Base-by-base conservation (phyloP, 768 basidiomycete species). In the Boletus reticuloceps region DNA sequence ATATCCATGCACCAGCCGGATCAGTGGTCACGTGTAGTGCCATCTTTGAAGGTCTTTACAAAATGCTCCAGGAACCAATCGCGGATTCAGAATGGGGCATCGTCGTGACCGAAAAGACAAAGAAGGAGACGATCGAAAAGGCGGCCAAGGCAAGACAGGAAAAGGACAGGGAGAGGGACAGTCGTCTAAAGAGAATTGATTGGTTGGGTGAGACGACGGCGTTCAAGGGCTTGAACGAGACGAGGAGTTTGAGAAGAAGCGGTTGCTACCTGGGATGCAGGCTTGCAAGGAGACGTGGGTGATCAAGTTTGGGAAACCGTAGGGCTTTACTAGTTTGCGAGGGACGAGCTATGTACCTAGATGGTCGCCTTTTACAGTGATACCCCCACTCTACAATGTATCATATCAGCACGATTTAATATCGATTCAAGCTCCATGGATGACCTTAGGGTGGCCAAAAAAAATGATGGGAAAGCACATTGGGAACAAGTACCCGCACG, bases 81-180 rank as follows among this genome's bases (percentile, higher is more conserved):
- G 76, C 58, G 2, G 85, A 88, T 55, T 85, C 85, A 5, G 88
- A 89, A 61, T 89, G 87, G 86, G 85, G 82, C 0, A 69, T 84
- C 44, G 71, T 82, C 17, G 63, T 77, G 6, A 63, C 52, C 27
- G 78, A 82, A 43, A 76, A 75, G 66, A 74, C 75, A 53, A 65
- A 64, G 55, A 72, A 67, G 50, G 78, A 79, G 58, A 58, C 59
- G 19, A 75, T 85, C 16, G 78, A 82, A 61, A 77, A 71, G 48
- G 78, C 83, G 3, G 77, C 76, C 50, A 82, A 79, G 69, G 77
- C 75, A 55, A 72, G 86, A 53, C 52, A 68, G 7, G 77, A 78
- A 6, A 62, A 60, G 45, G 73, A 69, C 16, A 65, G 51, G 41
- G 76, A 77, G 46, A 60, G 67, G 55, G 73, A 69, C 14, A 65